A percentile compares a stretch with the other conserved stretches of the same genome.
These are phyloP conservation scores for Diaporthe vaccinii DNA, from an alignment of 2,329 filamentous ascomycete species.

Conservation along the genomic window DNA sequence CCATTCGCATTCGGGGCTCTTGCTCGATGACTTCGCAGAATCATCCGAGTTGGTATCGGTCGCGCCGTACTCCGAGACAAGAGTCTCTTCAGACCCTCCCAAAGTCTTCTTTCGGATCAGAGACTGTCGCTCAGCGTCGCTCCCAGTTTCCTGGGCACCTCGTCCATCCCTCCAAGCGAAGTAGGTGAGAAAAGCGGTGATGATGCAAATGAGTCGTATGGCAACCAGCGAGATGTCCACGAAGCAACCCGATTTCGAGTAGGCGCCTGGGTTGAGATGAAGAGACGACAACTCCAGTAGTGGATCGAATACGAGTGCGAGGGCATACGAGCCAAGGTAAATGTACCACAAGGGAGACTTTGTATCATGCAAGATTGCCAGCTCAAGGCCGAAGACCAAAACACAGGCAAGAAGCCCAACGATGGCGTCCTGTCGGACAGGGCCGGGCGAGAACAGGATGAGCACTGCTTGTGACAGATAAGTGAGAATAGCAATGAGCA, in stretches of 20 bases:
- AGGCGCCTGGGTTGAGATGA: slow-evolving; percentile 35
- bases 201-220: slow-evolving; percentile 51
- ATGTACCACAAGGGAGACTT: slow-evolving; percentile 71
- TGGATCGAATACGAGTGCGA: slow-evolving; percentile 70
- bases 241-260: slow-evolving; percentile 41
- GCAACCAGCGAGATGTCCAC: slow-evolving; percentile 50
- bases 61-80: slow-evolving; percentile 38
- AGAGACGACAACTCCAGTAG: slow-evolving; percentile 51
- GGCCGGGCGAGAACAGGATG: slow-evolving; percentile 47
- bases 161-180: slow-evolving; percentile 44
- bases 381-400: slow-evolving; percentile 73
- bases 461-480: slow-evolving; percentile 62
- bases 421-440: slow-evolving; percentile 59
- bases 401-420: slow-evolving; percentile 73
- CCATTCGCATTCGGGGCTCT: slow-evolving; percentile 66
- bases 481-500: slow-evolving; percentile 58
- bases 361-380: slow-evolving; percentile 66
- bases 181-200: slow-evolving; percentile 52
- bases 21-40: slow-evolving; percentile 45
- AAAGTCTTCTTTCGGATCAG: slow-evolving; percentile 61
- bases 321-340: slow-evolving; percentile 72
- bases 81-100: slow-evolving; percentile 43
- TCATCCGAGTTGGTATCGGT: slow-evolving; percentile 37
- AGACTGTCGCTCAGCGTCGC: slow-evolving; percentile 71
- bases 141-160: slow-evolving; percentile 44